A percentile compares a stretch with the other conserved stretches of the same genome.
phyloP scores from a whole-genome alignment of 768 basidiomycete species.

The Tricholoma hemisulphureum region DNA sequence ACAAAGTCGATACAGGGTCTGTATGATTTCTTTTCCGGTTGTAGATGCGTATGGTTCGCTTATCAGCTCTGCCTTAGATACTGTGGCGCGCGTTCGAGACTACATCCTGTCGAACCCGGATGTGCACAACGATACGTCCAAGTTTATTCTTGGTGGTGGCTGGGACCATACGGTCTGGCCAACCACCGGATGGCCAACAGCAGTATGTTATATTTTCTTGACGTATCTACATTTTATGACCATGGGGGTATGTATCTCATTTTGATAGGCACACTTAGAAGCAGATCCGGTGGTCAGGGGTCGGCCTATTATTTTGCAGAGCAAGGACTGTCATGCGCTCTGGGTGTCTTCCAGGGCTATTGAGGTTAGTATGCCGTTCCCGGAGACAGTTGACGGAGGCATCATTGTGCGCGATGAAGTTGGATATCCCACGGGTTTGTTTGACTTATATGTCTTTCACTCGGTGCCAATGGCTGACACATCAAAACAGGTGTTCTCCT shows the following conservation, averaged over 20 bases:
- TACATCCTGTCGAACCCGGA: constrained; percentile 62
- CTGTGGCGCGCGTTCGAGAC: constrained; percentile 56
- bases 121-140: constrained; percentile 52
- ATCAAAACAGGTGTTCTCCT: constrained; percentile 59
- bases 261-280: constrained; percentile 65
- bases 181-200: constrained; percentile 58
- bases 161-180: constrained; percentile 90
- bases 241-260: constrained; percentile 1
- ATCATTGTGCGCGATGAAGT: constrained; percentile 65
- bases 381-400: constrained; percentile 75
- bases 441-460: constrained; percentile 2
- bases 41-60: not conserved
- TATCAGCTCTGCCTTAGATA: constrained; percentile 39
- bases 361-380: constrained; percentile 56
- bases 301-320: constrained; percentile 72
- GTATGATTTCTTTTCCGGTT: not conserved
- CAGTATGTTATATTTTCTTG: constrained; percentile 42
- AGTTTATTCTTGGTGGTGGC: constrained; percentile 76
- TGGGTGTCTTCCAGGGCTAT: constrained; percentile 78
- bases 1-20: constrained; percentile 57
- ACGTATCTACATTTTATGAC: not conserved
- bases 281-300: constrained; percentile 63
- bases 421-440: constrained; percentile 70
- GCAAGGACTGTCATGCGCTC: constrained; percentile 86
- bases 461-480: not conserved